Evolutionary conservation across 2,329 filamentous ascomycete genomes (phyloP).

Genomic region (Colletotrichum agaves): DNA sequence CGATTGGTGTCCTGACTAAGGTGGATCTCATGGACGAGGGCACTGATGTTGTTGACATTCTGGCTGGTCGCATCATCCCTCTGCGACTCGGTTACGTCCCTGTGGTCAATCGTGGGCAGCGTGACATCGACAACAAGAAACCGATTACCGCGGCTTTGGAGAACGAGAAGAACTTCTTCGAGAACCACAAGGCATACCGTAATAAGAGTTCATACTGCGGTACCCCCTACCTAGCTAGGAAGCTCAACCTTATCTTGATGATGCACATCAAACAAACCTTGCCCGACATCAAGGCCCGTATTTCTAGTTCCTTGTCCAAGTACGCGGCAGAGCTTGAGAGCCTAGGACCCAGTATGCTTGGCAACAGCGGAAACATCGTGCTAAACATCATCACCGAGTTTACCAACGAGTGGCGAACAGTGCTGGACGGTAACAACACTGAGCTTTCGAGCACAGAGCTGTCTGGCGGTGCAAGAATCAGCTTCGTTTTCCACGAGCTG

Average conservation of each 20-base stretch:
- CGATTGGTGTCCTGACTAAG: constrained; percentile 98
- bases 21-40: constrained; percentile 99
- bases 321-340: constrained; percentile 84
- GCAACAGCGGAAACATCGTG: constrained; percentile 95
- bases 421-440: constrained; percentile 95
- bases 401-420: constrained; percentile 95
- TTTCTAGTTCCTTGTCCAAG: constrained; percentile 92
- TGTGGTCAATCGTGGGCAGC: constrained; percentile 96
- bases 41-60: constrained; percentile 97
- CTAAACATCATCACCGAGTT: constrained; percentile 99
- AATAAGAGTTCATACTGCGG: constrained; percentile 99
- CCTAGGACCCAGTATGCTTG: constrained; percentile 92
- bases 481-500: constrained; percentile 98
- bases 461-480: constrained; percentile 96
- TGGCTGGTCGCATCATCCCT: constrained; percentile 96
- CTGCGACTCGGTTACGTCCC: constrained; percentile 94
- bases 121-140: constrained; percentile 99
- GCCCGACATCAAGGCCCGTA: constrained; percentile 97
- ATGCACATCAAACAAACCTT: constrained; percentile 99
- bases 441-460: constrained; percentile 95
- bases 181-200: constrained; percentile 97
- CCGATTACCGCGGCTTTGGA: constrained; percentile 91
- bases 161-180: constrained; percentile 96
- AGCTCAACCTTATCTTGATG: constrained; percentile 98
- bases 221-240: constrained; percentile 94